These are phyloP conservation scores for Monosporozyma yasuniensis DNA, from an alignment of 805 yeast genomes.

Conservation along the genomic window DNA sequence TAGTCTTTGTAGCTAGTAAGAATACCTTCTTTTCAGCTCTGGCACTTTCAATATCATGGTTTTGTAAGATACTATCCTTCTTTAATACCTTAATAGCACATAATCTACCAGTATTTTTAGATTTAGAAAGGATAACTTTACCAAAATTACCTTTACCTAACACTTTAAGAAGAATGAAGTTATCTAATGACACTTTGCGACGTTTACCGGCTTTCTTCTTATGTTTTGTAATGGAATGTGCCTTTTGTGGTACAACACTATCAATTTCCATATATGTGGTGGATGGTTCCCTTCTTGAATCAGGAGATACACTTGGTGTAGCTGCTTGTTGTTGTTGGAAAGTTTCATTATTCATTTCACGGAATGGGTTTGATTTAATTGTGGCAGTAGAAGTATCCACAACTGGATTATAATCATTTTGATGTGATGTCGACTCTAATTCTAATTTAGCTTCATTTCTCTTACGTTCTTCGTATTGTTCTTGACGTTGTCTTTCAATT, in stretches of 20 bases:
- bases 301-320: neutral
- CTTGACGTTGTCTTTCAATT: conserved; percentile 7
- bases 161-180: conserved; percentile 88
- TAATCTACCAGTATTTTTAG: conserved; percentile 66
- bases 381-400: conserved; percentile 3
- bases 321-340: conserved; percentile 12
- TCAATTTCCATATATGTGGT: neutral
- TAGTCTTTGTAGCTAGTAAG: conserved; percentile 68
- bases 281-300: neutral
- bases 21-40: conserved; percentile 92
- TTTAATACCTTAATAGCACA: conserved; percentile 96
- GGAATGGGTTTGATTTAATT: conserved; percentile 18
- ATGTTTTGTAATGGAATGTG: conserved; percentile 14
- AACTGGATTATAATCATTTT: neutral
- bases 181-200: conserved; percentile 83
- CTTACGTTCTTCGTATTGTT: conserved; percentile 1
- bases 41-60: conserved; percentile 93
- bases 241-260: conserved; percentile 18
- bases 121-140: conserved; percentile 94
- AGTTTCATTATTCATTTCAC: conserved; percentile 18
- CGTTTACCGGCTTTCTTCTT: conserved; percentile 33
- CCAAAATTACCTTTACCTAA: conserved; percentile 98
- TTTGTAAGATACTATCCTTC: conserved; percentile 90
- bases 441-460: neutral
- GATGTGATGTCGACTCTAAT: neutral